Base-by-base conservation (phyloP, 257 asterid genomes). In the Avicennia marina region DNA sequence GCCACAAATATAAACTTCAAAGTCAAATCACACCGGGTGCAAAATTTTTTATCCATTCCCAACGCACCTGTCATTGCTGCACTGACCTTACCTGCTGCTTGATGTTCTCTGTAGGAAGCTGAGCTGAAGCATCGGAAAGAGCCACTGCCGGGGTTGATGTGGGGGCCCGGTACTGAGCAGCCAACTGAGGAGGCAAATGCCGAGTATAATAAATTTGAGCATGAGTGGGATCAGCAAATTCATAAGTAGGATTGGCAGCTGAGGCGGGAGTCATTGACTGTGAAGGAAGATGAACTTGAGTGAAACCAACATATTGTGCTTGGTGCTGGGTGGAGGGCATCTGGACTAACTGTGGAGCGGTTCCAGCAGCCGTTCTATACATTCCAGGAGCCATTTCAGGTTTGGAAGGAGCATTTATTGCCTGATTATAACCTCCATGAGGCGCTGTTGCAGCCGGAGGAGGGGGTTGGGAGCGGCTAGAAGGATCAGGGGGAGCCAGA, bases 271-370 rank as follows among this genome's bases (percentile, higher is more conserved):
- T 72, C 46, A 78, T 68, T 43, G 91, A 72, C 48, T 86, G 95
- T 33, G 94, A 75, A 0, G 95, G 90, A 67, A 80, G 94, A 66
- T 72, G 95, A 69, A 82, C 58, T 61, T 87, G 98, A 56, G 93
- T 76, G 72, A 41, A 80, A 11, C 95, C 95, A 5, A 83, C 90
- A 41, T 82, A 87, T 45, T 82, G 89, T 13, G 70, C 58, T 27
- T 77, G 84, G 47, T 73, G 61, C 77, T 80, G 95, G 32, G 77
- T 36, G 3, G 87, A 65, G 9, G 86, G 76, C 39, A 77, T 70
- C 52, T 83, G 97, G 46, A 81, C 78, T 57, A 86, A 60, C 17
- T 85, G 95, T 6, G 79, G 85, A 21, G 78, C 56, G 5, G 78
- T 56, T 11, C 85, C 81, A 18, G 82, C 70, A 8, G 84, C 60